Percentiles rank a stretch among this genome's conserved stretches.
Evolutionary conservation across 352 stramenopile species (phyloP).

Genomic region (Globisporangium iwayamae): DNA sequence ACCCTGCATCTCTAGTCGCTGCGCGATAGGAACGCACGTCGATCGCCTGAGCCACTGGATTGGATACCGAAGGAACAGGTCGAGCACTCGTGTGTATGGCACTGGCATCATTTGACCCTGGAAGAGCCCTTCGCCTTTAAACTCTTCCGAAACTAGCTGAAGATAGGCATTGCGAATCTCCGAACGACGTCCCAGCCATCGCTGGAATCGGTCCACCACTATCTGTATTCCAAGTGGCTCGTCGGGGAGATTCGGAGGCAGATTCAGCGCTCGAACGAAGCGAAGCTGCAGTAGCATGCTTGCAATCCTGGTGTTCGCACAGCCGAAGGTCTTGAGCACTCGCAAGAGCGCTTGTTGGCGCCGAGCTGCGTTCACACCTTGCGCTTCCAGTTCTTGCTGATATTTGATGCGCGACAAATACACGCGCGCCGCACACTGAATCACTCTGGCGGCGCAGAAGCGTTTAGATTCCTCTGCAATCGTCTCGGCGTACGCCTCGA

Average conservation of each 20-base stretch:
- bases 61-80: conserved; percentile 65
- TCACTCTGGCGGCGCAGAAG: conserved; percentile 60
- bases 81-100: conserved; percentile 50
- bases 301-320: conserved; percentile 64
- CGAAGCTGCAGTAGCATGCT: conserved; percentile 69
- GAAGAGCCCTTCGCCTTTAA: conserved; percentile 39
- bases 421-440: conserved; percentile 68
- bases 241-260: conserved; percentile 47
- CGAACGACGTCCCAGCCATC: conserved; percentile 38
- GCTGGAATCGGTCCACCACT: conserved; percentile 50
- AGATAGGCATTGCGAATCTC: conserved; percentile 56
- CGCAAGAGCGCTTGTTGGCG: conserved; percentile 51
- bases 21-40: conserved; percentile 47
- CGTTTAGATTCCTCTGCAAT: conserved; percentile 67
- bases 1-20: conserved; percentile 47
- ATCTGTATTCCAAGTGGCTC: conserved; percentile 60
- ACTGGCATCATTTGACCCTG: conserved; percentile 39
- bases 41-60: conserved; percentile 49
- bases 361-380: conserved; percentile 62
- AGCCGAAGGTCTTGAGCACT: conserved; percentile 46
- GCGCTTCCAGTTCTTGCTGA: conserved; percentile 58
- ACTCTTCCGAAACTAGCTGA: conserved; percentile 42
- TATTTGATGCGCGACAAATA: conserved; percentile 64
- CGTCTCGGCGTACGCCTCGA: conserved; percentile 56
- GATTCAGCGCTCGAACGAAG: conserved; percentile 49